Evolutionary conservation across 1,284 basidiomycete genomes (phyloP), one percentile per base, ranked within the genome.

Genomic region (Trametes versicolor): DNA sequence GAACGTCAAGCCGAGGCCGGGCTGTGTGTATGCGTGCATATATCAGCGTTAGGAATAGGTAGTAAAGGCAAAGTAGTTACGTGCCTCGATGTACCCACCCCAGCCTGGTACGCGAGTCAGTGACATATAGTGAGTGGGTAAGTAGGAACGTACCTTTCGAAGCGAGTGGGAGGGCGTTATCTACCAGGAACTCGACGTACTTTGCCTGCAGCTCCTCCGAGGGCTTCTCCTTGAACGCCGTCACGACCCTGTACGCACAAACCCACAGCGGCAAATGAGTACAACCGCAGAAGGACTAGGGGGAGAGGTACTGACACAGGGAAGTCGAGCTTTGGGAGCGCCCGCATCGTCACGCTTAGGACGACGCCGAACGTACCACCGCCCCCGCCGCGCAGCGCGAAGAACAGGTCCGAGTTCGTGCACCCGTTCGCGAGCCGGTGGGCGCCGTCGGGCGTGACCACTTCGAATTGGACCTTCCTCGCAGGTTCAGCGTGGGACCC

Each of bases 381-480:
- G 1, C 85, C 84, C 1, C 85, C 84, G 1, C 85, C 85, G 27
- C 82, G 79, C 57, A 86, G 70, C 0, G 84, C 83, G 80, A 83
- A 86, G 73, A 85, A 87, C 6, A 86, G 72, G 62, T 84, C 80
- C 0, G 75, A 2, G 67, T 83, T 73, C n/a, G 73, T 65, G 64
- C 76, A 71, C 5, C 73, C 63, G 63, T 83, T 83, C 15, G 74
- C 80, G 17, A 70, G 70, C 32, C 70, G 73, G 62, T 73, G 69
- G 27, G 69, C 34, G 17, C 78, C 78, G 52, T 75, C 72, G 1
- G 78, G 73, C 0, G 75, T 78, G 34, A 79, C 77, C 37, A 73
- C 61, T 58, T 69, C 69, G 21, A 68, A 56, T 53, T 73, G 62
- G 15, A 71, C 56, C 71, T 72, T 58, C 73, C 10, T 57, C 1